These are phyloP conservation scores for Ustilago shanxiensis DNA, from an alignment of 1,284 basidiomycete genomes.

Conservation along the genomic window DNA sequence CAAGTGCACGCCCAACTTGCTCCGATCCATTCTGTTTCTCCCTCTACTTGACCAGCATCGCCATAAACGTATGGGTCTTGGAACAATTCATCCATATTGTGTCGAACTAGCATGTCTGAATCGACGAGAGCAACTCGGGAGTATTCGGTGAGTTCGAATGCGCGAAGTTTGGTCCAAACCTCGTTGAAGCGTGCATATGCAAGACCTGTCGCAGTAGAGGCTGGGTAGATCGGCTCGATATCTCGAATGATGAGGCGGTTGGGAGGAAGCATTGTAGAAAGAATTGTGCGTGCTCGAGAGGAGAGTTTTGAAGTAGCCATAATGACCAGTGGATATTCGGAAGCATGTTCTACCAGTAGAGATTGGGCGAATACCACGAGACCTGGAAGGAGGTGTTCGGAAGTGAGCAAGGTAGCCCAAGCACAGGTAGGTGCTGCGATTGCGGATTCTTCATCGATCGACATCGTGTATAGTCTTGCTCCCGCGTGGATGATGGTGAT, in stretches of 20 bases:
- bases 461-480: slow-evolving; percentile 21
- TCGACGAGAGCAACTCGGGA: slow-evolving; percentile 87
- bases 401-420: slow-evolving; percentile 64
- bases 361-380: slow-evolving; percentile 59
- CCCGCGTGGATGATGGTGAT: not conserved
- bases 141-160: slow-evolving; percentile 61
- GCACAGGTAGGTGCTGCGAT: slow-evolving; percentile 20
- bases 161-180: slow-evolving; percentile 68
- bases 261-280: slow-evolving; percentile 35
- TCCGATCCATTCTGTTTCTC: slow-evolving; percentile 78
- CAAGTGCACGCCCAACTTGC: slow-evolving; percentile 91
- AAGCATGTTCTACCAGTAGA: slow-evolving; percentile 45
- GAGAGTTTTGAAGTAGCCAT: slow-evolving; percentile 56
- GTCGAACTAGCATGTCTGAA: slow-evolving; percentile 88
- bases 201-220: slow-evolving; percentile 15
- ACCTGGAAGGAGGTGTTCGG: slow-evolving; percentile 59
- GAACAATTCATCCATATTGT: slow-evolving; percentile 93
- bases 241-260: slow-evolving; percentile 34
- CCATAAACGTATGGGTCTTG: slow-evolving; percentile 65
- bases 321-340: slow-evolving; percentile 57
- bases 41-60: slow-evolving; percentile 68
- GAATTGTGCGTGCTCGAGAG: slow-evolving; percentile 24
- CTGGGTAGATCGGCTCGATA: slow-evolving; percentile 50
- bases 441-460: slow-evolving; percentile 22
- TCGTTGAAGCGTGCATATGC: slow-evolving; percentile 60